Evolutionary conservation across 2,329 filamentous ascomycete genomes (phyloP).

Genomic region (Coleophoma crateriformis): DNA sequence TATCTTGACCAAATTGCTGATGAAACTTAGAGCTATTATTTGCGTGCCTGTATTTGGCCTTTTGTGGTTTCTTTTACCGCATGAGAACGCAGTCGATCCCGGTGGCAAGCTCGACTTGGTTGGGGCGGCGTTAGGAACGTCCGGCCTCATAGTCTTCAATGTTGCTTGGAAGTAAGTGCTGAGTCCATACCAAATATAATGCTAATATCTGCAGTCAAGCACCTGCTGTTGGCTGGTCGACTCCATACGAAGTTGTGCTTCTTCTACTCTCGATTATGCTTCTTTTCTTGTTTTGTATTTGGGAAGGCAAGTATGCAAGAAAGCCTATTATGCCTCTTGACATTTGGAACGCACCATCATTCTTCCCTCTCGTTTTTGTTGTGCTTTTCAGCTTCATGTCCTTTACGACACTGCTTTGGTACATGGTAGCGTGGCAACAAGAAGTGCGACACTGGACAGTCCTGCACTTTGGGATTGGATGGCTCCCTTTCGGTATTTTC

Average conservation of each 20-base stretch:
- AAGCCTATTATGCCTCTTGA: constrained; percentile 16
- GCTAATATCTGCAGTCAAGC: constrained; percentile 10
- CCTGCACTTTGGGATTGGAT: constrained; percentile 32
- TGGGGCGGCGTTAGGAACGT: constrained; percentile 32
- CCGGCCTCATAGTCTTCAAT: constrained; percentile 40
- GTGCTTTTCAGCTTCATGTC: constrained; percentile 15
- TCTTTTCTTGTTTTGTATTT: constrained; percentile 9
- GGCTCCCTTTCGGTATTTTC: constrained; percentile 35
- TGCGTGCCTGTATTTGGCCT: background rate
- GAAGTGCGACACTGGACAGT: constrained; percentile 34
- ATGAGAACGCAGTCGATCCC: constrained; percentile 16
- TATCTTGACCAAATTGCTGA: no score
- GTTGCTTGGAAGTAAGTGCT: constrained; percentile 42
- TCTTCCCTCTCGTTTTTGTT: constrained; percentile 8
- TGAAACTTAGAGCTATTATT: constrained; percentile 1
- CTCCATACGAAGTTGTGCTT: constrained; percentile 9
- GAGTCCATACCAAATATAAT: no score
- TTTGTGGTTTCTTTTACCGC: constrained; percentile 3
- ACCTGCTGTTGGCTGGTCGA: constrained; percentile 15
- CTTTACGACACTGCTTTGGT: constrained; percentile 40
- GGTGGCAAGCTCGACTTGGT: constrained; percentile 33
- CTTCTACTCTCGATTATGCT: constrained; percentile 9
- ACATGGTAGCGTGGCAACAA: constrained; percentile 39
- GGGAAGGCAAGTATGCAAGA: constrained; percentile 11
- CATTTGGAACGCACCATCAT: constrained; percentile 17